Percentiles rank a stretch among this genome's conserved stretches.
Conservation (phyloP, 257 asterid species). For the Cynanchum wilfordii region DNA sequence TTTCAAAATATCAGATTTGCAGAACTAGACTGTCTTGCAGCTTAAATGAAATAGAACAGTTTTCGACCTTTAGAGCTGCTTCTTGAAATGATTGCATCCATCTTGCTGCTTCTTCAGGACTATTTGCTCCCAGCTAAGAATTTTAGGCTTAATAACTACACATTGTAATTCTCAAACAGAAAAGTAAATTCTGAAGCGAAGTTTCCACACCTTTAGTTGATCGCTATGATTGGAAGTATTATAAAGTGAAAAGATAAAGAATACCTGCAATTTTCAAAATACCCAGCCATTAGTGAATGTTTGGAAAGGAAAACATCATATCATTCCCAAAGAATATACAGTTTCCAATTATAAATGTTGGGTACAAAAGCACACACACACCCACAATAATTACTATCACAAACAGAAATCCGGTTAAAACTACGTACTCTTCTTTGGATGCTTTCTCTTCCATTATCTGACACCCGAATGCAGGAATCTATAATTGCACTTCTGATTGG, state of each 20-base stretch:
- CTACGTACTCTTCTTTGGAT: constrained; percentile 71
- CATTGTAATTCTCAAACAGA: constrained; percentile 1
- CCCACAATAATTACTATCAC: not conserved
- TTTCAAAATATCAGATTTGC: constrained; percentile 27
- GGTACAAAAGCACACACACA: not conserved
- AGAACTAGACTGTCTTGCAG: constrained; percentile 17
- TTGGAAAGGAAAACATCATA: not conserved
- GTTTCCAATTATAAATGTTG: not conserved
- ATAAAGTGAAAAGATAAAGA: constrained; percentile 77
- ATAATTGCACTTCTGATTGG: constrained; percentile 92
- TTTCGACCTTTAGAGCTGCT: constrained; percentile 74
- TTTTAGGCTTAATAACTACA: constrained; percentile 20
- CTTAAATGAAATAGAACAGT: constrained; percentile 18
- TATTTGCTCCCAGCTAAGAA: constrained; percentile 86
- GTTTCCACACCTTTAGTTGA: constrained; percentile 74
- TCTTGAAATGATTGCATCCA: constrained; percentile 93
- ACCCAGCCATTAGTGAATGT: not conserved
- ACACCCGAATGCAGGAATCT: constrained; percentile 93
- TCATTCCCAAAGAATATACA: not conserved
- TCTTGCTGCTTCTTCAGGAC: constrained; percentile 96
- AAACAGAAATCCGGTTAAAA: not conserved
- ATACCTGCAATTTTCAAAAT: constrained; percentile 46
- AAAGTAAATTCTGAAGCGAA: constrained; percentile 16
- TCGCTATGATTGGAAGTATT: constrained; percentile 85
- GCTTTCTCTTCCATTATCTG: constrained; percentile 97